phyloP scores from a whole-genome alignment of 305 asterid species.

The Ajuga reptans region DNA sequence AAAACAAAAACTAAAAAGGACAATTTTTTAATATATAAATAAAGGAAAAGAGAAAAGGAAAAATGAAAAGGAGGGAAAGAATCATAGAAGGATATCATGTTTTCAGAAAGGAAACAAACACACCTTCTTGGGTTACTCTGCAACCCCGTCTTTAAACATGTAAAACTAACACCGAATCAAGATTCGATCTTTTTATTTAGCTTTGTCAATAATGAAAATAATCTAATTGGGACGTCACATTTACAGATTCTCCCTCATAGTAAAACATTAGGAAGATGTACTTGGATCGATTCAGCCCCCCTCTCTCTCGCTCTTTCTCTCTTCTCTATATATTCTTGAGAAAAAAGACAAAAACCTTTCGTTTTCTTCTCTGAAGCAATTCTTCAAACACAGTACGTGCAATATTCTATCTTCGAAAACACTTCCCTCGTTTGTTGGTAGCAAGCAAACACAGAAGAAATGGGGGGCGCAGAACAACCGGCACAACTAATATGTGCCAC shows the following conservation, averaged over 20 bases:
- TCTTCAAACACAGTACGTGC: background rate
- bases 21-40: background rate
- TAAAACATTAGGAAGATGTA: background rate
- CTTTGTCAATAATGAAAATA: background rate
- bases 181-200: background rate
- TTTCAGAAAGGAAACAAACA: background rate
- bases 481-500: background rate
- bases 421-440: background rate
- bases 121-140: slow-evolving; percentile 3
- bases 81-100: background rate
- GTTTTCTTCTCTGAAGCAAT: background rate
- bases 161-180: background rate
- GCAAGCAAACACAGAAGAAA: background rate
- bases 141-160: background rate
- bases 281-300: background rate
- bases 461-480: background rate
- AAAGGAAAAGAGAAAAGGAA: too few species aligned
- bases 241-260: background rate
- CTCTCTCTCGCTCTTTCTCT: background rate
- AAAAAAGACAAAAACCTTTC: background rate
- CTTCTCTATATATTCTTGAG: background rate
- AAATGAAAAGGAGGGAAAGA: too few species aligned
- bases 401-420: background rate
- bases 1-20: background rate
- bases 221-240: background rate